Conservation (phyloP, 768 basidiomycete genomes). For the Flagelloscypha sp. region DNA sequence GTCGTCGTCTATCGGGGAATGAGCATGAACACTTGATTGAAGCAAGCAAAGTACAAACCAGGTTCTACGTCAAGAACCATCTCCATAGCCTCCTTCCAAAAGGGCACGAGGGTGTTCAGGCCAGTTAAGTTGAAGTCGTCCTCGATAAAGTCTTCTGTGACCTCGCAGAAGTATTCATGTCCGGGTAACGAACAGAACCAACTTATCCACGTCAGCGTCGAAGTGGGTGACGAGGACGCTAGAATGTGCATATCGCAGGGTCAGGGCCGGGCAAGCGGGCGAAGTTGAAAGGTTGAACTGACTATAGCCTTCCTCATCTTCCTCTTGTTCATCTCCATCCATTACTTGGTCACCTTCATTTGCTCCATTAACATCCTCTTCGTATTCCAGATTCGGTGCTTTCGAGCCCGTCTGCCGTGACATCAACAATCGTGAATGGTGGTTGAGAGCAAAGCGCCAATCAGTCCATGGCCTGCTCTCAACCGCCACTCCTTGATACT, state of each 20-base stretch:
- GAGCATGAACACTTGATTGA: neutral
- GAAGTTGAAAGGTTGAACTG: constrained; percentile 18
- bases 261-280: constrained; percentile 2
- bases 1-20: constrained; percentile 62
- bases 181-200: constrained; percentile 94
- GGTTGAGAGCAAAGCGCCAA: no score
- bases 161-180: constrained; percentile 98
- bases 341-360: constrained; percentile 65
- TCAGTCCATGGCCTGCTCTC: no score
- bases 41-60: constrained; percentile 45
- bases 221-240: constrained; percentile 89
- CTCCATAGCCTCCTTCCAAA: constrained; percentile 99
- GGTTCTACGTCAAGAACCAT: constrained; percentile 99
- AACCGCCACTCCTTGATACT: no score
- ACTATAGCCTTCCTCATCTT: constrained; percentile 38
- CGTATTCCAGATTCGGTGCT: constrained; percentile 50
- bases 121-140: constrained; percentile 99
- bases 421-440: no score
- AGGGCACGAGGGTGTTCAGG: constrained; percentile 90
- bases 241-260: no score
- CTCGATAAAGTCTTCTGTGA: constrained; percentile 97
- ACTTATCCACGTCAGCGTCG: constrained; percentile 89
- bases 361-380: constrained; percentile 50
- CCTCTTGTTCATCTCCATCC: constrained; percentile 57
- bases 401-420: no score